Conservation (phyloP, 2,329 filamentous ascomycete genomes). For the Aspergillus clavatus region DNA sequence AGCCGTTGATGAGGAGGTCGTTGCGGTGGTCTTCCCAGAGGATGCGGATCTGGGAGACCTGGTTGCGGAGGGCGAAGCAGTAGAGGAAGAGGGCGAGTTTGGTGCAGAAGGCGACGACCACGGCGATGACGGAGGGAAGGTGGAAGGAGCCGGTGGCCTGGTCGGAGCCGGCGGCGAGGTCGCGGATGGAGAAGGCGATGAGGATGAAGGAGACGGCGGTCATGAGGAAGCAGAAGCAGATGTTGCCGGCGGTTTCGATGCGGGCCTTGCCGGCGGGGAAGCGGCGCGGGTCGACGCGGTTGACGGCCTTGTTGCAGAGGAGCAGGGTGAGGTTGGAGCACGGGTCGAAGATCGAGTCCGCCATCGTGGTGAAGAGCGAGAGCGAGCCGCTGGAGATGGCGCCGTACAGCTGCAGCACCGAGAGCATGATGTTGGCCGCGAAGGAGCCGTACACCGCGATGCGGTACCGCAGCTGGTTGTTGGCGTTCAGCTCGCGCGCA, state of each 20-base stretch:
- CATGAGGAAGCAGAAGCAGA: conserved; percentile 96
- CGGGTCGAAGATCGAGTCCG: conserved; percentile 90
- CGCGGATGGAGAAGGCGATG: conserved; percentile 76
- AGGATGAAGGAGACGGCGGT: conserved; percentile 85
- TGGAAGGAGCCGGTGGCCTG: conserved; percentile 63
- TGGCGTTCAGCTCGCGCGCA: conserved; percentile 71
- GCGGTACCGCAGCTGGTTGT: conserved; percentile 65
- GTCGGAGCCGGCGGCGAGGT: conserved; percentile 53
- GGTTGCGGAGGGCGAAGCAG: conserved; percentile 85
- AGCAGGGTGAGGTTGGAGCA: conserved; percentile 84
- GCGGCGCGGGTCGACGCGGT: conserved; percentile 74
- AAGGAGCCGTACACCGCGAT: conserved; percentile 65
- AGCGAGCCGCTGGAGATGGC: conserved; percentile 84
- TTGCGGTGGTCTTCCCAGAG: conserved; percentile 97
- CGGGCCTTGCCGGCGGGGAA: conserved; percentile 92
- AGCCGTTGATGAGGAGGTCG: conserved; percentile 93
- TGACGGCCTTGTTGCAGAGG: conserved; percentile 79
- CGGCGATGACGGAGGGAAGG: conserved; percentile 77
- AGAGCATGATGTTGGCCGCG: conserved; percentile 72
- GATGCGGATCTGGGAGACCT: conserved; percentile 86
- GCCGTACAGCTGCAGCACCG: conserved; percentile 80
- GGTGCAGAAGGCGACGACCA: conserved; percentile 75
- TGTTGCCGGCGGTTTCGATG: conserved; percentile 93
- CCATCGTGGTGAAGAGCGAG: conserved; percentile 96
- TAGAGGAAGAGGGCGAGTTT: conserved; percentile 83